Evolutionary conservation across 805 yeast species (phyloP), one percentile per base, ranked within the genome.

Genomic region (Metschnikowia aberdeeniae): DNA sequence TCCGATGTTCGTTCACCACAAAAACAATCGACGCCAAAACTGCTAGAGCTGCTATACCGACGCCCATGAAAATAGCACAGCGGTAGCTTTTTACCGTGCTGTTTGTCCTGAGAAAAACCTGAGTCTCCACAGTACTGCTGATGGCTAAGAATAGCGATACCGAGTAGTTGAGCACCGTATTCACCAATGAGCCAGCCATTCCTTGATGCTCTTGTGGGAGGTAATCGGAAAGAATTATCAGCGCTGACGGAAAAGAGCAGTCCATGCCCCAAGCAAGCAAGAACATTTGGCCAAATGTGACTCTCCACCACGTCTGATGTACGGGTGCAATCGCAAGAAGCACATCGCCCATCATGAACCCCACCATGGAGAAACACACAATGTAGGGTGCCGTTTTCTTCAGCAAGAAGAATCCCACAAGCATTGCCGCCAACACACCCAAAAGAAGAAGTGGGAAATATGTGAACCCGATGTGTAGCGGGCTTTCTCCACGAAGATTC

Each of bases 241-340:
- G 78, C 0, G 86, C 81, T 1, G 90, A 82, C 0, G 93, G 92
- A 61, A 84, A 86, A 24, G 86, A 80, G 60, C 82, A 66, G 59
- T 86, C 92, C 89, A 86, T 84, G 2, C 89, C 95, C 71, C 81
- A 82, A 11, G 82, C 75, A 5, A 79, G 63, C 5, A 85, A 63
- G 13, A 81, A 53, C 70, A 77, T 68, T 27, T 77, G 73, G 3
- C 83, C 81, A 55, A 86, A 72, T 2, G 77, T 61, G 56, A 80
- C 72, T 6, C 73, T 68, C 76, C 80, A 86, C 57, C 75, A 86
- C 0, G 77, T 67, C 58, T 84, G 86, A 42, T 76, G 54, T 1
- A 75, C 74, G 0, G 89, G 89, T 41, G 79, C 70, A 0, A 77
- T 67, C 1, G 82, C 73, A 14, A 80, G 63, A 65, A 83, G 67